Conservation (phyloP, 768 basidiomycete species). For the Plicaturopsis crispa region DNA sequence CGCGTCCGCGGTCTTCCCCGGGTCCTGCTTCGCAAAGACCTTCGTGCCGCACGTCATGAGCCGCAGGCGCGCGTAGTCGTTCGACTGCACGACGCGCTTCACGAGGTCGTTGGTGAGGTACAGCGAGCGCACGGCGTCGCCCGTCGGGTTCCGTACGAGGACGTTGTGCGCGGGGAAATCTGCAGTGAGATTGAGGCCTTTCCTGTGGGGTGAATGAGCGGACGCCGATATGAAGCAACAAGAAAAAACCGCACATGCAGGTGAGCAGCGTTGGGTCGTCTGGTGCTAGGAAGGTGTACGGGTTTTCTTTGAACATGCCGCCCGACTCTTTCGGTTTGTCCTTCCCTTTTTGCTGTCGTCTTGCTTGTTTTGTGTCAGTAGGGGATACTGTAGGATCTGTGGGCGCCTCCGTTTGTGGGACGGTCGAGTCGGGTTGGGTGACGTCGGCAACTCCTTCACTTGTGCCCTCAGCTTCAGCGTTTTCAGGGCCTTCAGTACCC, state of each 20-base stretch:
- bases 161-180: slow-evolving; percentile 71
- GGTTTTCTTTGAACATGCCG: slow-evolving; percentile 91
- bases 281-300: slow-evolving; percentile 73
- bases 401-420: background rate
- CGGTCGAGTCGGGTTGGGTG: too few species aligned
- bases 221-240: slow-evolving; percentile 1
- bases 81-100: slow-evolving; percentile 70
- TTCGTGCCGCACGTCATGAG: slow-evolving; percentile 93
- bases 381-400: slow-evolving; percentile 4
- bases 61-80: slow-evolving; percentile 79
- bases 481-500: too few species aligned
- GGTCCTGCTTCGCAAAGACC: slow-evolving; percentile 86
- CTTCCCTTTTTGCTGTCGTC: slow-evolving; percentile 14
- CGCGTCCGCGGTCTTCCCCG: slow-evolving; percentile 46
- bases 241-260: slow-evolving; percentile 55
- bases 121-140: slow-evolving; percentile 66
- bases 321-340: slow-evolving; percentile 21
- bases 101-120: slow-evolving; percentile 86
- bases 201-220: slow-evolving; percentile 30
- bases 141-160: slow-evolving; percentile 80
- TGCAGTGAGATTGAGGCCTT: slow-evolving; percentile 60
- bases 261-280: slow-evolving; percentile 61
- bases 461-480: too few species aligned
- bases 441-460: too few species aligned
- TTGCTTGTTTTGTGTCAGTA: slow-evolving; percentile 8